Percentiles rank a stretch among this genome's conserved stretches.
phyloP scores from a whole-genome alignment of 805 yeast genomes.

The Lipomyces chichibuensis region DNA sequence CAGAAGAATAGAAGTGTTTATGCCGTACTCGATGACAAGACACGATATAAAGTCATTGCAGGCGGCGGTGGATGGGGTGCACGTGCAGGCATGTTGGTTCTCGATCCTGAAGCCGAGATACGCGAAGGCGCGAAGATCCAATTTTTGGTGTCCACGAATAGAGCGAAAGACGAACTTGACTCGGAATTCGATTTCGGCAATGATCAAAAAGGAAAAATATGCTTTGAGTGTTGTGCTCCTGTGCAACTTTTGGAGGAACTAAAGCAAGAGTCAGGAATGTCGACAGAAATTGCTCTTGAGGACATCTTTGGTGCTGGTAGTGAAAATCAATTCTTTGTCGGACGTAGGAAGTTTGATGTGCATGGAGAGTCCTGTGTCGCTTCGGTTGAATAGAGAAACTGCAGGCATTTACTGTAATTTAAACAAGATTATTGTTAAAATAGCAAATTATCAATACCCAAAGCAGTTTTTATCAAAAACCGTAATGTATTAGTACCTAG shows the following conservation, averaged over 20 bases:
- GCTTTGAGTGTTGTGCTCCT: slow-evolving; percentile 34
- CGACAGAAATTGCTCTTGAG: slow-evolving; percentile 22
- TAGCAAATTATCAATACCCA: not conserved
- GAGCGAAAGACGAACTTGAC: not conserved
- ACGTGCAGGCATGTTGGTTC: slow-evolving; percentile 64
- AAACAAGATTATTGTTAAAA: too few relatives aligned
- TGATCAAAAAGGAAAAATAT: slow-evolving; percentile 12
- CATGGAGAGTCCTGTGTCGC: slow-evolving; percentile 34
- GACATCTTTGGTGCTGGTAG: slow-evolving; percentile 33
- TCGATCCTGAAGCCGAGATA: slow-evolving; percentile 60
- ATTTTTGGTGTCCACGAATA: slow-evolving; percentile 41
- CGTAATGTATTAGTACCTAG: too few relatives aligned
- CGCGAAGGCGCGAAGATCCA: slow-evolving; percentile 52
- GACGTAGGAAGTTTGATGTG: slow-evolving; percentile 26
- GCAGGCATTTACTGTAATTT: not conserved
- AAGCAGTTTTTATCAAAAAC: too few relatives aligned
- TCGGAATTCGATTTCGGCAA: slow-evolving; percentile 18
- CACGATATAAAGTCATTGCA: slow-evolving; percentile 60
- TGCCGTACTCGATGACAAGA: slow-evolving; percentile 35
- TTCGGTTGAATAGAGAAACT: slow-evolving; percentile 5
- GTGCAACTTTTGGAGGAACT: slow-evolving; percentile 24
- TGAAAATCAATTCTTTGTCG: slow-evolving; percentile 29
- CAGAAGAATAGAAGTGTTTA: slow-evolving; percentile 28
- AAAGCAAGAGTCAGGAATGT: not conserved
- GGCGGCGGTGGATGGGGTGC: slow-evolving; percentile 82